Evolutionary conservation across 164 flowering plant species (phyloP).

Genomic region (Hamamelis virginiana): DNA sequence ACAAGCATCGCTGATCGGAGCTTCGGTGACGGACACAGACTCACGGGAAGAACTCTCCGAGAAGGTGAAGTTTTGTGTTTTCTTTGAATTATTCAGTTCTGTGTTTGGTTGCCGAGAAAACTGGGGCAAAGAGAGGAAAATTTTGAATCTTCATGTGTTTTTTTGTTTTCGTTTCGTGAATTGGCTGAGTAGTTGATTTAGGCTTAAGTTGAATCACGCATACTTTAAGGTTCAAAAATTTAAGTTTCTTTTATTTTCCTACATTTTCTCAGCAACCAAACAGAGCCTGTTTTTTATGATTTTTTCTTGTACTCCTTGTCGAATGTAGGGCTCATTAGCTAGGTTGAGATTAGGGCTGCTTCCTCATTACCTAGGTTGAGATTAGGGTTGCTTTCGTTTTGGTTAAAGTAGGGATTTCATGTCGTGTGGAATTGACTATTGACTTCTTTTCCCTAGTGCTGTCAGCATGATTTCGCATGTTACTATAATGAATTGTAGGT

Average conservation of each 20-base stretch:
- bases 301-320: neutral
- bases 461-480: conserved; percentile 13
- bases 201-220: neutral
- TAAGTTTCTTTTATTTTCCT: neutral
- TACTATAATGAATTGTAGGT: conserved; percentile 4
- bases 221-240: neutral
- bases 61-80: conserved; percentile 19
- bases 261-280: conserved; percentile 6
- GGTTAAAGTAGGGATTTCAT: neutral
- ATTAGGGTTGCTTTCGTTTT: conserved; percentile 13
- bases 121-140: neutral
- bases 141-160: neutral
- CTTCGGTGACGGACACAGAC: conserved; percentile 2
- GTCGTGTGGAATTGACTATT: conserved; percentile 6
- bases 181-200: neutral
- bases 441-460: conserved; percentile 8
- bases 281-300: neutral
- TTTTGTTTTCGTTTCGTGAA: neutral
- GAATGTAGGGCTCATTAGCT: conserved; percentile 2
- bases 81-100: neutral
- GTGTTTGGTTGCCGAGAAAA: conserved; percentile 10
- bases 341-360: conserved; percentile 10
- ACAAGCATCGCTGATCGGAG: conserved; percentile 12
- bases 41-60: neutral
- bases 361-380: neutral